Evolutionary conservation across 805 yeast species (phyloP).

Genomic region (Candida orba): DNA sequence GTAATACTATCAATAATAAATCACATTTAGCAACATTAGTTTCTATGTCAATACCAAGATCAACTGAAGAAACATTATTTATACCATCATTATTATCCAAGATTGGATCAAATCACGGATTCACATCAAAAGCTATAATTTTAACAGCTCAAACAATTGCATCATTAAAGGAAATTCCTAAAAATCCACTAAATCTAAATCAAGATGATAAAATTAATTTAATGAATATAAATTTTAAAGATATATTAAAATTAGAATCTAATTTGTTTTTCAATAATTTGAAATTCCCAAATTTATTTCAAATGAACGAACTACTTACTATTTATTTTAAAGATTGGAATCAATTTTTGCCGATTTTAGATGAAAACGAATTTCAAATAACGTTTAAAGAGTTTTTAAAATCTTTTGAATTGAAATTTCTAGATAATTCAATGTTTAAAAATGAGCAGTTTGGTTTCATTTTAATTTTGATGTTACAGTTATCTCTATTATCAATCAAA

Average conservation of each 20-base stretch:
- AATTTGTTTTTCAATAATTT: slow-evolving; percentile 36
- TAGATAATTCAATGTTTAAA: slow-evolving; percentile 34
- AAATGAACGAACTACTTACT: slow-evolving; percentile 61
- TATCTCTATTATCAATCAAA: slow-evolving; percentile 32
- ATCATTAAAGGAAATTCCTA: slow-evolving; percentile 47
- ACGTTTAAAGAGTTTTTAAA: slow-evolving; percentile 44
- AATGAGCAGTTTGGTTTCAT: slow-evolving; percentile 53
- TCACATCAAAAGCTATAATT: slow-evolving; percentile 62
- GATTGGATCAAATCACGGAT: slow-evolving; percentile 64
- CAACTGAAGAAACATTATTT: slow-evolving; percentile 71
- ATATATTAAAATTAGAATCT: slow-evolving; percentile 35
- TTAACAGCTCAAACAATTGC: slow-evolving; percentile 68
- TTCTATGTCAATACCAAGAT: slow-evolving; percentile 67
- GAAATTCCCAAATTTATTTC: slow-evolving; percentile 44
- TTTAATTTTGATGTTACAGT: slow-evolving; percentile 37
- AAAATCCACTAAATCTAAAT: slow-evolving; percentile 8
- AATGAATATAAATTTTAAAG: slow-evolving; percentile 31
- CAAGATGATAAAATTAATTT: slow-evolving; percentile 20
- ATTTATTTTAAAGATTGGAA: slow-evolving; percentile 78
- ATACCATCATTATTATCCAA: slow-evolving; percentile 66
- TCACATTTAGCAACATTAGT: slow-evolving; percentile 49
- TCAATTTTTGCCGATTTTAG: slow-evolving; percentile 58
- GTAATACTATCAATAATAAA: slow-evolving; percentile 24
- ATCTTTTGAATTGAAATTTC: slow-evolving; percentile 37
- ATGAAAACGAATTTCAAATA: slow-evolving; percentile 57